A percentile compares a stretch with the other conserved stretches of the same genome.
phyloP scores from a whole-genome alignment of 805 yeast species.

The Candida ovalis region DNA sequence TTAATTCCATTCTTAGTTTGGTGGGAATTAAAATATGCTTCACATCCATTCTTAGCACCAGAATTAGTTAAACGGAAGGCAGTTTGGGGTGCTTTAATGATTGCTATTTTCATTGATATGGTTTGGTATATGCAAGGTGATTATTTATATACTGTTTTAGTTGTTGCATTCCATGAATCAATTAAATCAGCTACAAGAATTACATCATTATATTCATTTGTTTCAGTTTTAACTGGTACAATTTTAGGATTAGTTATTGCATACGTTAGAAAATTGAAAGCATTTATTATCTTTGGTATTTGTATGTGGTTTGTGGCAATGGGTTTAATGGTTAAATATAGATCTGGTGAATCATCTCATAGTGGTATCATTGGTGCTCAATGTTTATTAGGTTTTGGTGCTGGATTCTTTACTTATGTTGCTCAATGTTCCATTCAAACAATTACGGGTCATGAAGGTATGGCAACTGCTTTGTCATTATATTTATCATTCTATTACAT shows the following conservation, averaged over 20 bases:
- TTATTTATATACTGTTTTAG: slow-evolving; percentile 61
- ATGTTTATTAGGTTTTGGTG: slow-evolving; percentile 66
- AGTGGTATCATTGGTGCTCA: slow-evolving; percentile 63
- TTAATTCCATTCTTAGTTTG: slow-evolving; percentile 53
- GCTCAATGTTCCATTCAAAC: slow-evolving; percentile 60
- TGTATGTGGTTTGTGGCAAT: slow-evolving; percentile 54
- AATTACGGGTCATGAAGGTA: slow-evolving; percentile 55
- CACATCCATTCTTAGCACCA: slow-evolving; percentile 61
- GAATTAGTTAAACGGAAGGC: slow-evolving; percentile 61
- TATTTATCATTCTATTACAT: slow-evolving; percentile 56
- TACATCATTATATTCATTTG: slow-evolving; percentile 58
- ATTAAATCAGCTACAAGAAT: slow-evolving; percentile 65
- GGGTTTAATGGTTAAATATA: slow-evolving; percentile 55
- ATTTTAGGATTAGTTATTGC: slow-evolving; percentile 52
- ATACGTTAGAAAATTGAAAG: slow-evolving; percentile 49
- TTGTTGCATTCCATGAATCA: slow-evolving; percentile 60
- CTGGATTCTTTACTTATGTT: slow-evolving; percentile 67
- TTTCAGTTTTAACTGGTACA: slow-evolving; percentile 58
- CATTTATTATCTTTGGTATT: slow-evolving; percentile 57
- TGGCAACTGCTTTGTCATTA: slow-evolving; percentile 59
- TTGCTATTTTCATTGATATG: slow-evolving; percentile 57
- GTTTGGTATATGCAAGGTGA: slow-evolving; percentile 68
- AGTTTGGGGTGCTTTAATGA: slow-evolving; percentile 64
- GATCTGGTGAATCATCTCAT: slow-evolving; percentile 45
- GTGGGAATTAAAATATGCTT: slow-evolving; percentile 57